Conservation (phyloP, 352 stramenopile genomes). For the Pythium phragmitis region DNA sequence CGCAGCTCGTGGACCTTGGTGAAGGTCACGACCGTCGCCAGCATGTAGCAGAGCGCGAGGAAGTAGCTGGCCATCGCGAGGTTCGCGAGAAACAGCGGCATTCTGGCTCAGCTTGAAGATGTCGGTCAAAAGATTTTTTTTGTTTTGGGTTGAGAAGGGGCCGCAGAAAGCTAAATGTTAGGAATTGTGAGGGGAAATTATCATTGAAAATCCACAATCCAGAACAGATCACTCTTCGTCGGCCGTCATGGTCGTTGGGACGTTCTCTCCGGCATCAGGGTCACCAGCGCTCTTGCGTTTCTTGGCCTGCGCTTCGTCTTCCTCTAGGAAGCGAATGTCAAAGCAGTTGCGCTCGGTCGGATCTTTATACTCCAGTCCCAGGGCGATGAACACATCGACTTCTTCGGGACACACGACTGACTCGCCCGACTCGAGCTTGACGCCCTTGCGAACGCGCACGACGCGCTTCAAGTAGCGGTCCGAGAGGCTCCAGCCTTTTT, state of each 20-base stretch:
- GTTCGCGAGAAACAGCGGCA: conserved; percentile 88
- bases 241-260: neutral
- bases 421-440: conserved; percentile 61
- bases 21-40: conserved; percentile 74
- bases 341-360: conserved; percentile 77
- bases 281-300: conserved; percentile 17
- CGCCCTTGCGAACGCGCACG: conserved; percentile 45
- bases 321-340: conserved; percentile 77
- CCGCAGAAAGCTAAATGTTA: neutral
- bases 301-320: conserved; percentile 66
- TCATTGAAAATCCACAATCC: neutral
- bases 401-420: conserved; percentile 78
- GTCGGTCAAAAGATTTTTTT: neutral
- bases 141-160: neutral
- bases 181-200: neutral
- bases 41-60: conserved; percentile 84
- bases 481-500: conserved; percentile 77
- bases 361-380: conserved; percentile 85
- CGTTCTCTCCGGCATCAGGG: neutral
- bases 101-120: conserved; percentile 25
- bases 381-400: conserved; percentile 82
- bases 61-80: conserved; percentile 89
- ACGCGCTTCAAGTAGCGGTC: conserved; percentile 67
- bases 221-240: neutral
- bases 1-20: conserved; percentile 78